These are phyloP conservation scores for Penicillium argentinense DNA, from an alignment of 495 filamentous ascomycete genomes.

Conservation along the genomic window DNA sequence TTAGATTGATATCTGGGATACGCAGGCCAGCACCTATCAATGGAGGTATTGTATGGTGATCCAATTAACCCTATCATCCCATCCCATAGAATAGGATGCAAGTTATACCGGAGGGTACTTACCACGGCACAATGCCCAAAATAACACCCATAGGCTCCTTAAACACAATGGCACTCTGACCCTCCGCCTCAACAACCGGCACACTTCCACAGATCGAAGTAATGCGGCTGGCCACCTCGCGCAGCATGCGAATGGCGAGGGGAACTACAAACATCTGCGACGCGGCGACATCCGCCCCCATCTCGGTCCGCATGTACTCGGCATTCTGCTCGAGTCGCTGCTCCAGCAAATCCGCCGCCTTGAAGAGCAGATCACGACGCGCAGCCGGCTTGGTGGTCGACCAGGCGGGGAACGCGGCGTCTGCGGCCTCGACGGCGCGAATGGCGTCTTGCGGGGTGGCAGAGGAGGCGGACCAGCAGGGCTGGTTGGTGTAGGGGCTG, in stretches of 20 bases:
- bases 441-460: constrained; percentile 62
- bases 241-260: constrained; percentile 56
- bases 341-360: constrained; percentile 69
- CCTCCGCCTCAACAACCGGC: constrained; percentile 55
- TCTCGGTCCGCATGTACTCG: constrained; percentile 69
- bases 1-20: too few relatives aligned
- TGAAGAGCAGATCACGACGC: constrained; percentile 73
- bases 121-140: constrained; percentile 83
- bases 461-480: constrained; percentile 60
- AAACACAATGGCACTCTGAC: constrained; percentile 62
- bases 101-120: too few relatives aligned
- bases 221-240: constrained; percentile 72
- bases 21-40: too few relatives aligned
- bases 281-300: constrained; percentile 54
- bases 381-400: constrained; percentile 57
- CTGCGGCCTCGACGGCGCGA: constrained; percentile 63
- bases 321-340: constrained; percentile 56
- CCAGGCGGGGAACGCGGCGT: constrained; percentile 72
- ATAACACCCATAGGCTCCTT: constrained; percentile 83
- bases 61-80: too few relatives aligned
- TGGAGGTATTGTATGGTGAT: too few relatives aligned
- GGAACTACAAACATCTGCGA: constrained; percentile 60
- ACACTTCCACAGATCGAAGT: constrained; percentile 60
- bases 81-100: too few relatives aligned
- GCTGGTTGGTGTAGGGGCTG: constrained; percentile 63